Evolutionary conservation across 2,329 filamentous ascomycete genomes (phyloP), one percentile per base, ranked within the genome.

Genomic region (Beauveria scarabaeidicola): DNA sequence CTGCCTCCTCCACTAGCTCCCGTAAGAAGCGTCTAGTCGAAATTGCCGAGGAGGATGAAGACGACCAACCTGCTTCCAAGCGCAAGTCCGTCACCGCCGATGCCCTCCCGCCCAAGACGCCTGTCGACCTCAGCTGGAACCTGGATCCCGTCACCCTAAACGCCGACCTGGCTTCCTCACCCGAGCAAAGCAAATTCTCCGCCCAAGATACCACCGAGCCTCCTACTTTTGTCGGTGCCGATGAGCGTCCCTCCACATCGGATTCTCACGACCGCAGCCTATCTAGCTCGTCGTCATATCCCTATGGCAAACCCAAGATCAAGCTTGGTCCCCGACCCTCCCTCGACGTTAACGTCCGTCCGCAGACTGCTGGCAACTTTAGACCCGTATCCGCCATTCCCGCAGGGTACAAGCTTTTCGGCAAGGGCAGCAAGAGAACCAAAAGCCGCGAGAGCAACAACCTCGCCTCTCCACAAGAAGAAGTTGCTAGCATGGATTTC

Each of bases 41-140:
- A 75, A 97, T 97, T 70, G 86, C 88, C n/a, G 94, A 97, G 74
- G 90, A 94, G 75, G 89, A 88, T 58, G 91, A 95, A 69, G 91
- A 96, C 67, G 84, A 87, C 61, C 77, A 80, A 63, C 70, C 71
- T n/a, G 77, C 83, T 29, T 75, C 74, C 46, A 87, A 85, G 67
- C 77, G 83, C 58, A 79, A 86, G 67, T 85, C 81, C 2, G 73
- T 81, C 8, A 76, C 79, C 21, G 77, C 81, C 68, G 74, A 82
- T 66, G 72, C 68, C 11, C 63, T 68, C 40, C 63, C 67, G 5
- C 63, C 70, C 27, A 65, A 69, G 40, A 68, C 73, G 43, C 69
- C 72, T 52, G 69, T 60, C 43, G 67, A 64, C 15, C 55, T 59
- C 52, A 63, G 62, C 21, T 63, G 63, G 23, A 61, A 62, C 9